phyloP scores from a whole-genome alignment of 176 grass and related monocot genomes.

The Triticum urartu region DNA sequence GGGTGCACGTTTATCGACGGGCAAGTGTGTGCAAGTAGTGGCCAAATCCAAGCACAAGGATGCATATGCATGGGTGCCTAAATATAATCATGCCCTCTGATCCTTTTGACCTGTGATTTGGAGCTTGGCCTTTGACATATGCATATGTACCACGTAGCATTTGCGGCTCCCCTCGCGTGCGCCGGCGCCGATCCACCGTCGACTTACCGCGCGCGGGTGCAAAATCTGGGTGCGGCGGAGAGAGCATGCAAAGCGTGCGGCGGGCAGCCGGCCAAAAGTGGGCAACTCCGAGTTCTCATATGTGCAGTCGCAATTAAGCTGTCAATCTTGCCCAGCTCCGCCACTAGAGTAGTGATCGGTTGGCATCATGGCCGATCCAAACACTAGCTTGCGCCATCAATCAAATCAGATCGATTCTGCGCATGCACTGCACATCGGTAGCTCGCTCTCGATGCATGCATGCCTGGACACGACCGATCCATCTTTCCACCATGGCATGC shows the following conservation, averaged over 20 bases:
- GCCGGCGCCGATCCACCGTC: not conserved
- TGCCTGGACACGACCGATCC: not conserved
- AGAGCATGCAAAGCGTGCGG: not conserved
- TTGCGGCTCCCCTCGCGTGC: conserved; percentile 3
- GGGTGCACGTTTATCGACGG: not conserved
- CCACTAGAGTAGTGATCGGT: not conserved
- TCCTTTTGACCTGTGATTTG: conserved; percentile 27
- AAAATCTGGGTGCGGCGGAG: not conserved
- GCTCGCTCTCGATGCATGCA: not conserved
- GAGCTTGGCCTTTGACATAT: conserved; percentile 17
- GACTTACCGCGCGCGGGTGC: not conserved
- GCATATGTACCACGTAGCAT: not conserved
- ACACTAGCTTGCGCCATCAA: not conserved
- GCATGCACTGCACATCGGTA: not conserved
- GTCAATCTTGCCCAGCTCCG: not conserved
- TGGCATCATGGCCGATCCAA: not conserved
- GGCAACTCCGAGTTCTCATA: not conserved
- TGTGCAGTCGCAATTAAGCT: not conserved
- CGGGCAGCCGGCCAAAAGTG: not conserved
- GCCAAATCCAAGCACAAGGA: not conserved
- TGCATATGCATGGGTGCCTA: not conserved
- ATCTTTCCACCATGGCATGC: conserved; percentile 15
- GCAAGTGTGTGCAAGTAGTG: not conserved
- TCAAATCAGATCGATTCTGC: not conserved
- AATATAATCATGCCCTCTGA: not conserved